A percentile compares a stretch with the other conserved stretches of the same genome.
These are phyloP conservation scores for Didymella segeticola DNA, from an alignment of 2,329 filamentous ascomycete genomes.

Conservation along the genomic window DNA sequence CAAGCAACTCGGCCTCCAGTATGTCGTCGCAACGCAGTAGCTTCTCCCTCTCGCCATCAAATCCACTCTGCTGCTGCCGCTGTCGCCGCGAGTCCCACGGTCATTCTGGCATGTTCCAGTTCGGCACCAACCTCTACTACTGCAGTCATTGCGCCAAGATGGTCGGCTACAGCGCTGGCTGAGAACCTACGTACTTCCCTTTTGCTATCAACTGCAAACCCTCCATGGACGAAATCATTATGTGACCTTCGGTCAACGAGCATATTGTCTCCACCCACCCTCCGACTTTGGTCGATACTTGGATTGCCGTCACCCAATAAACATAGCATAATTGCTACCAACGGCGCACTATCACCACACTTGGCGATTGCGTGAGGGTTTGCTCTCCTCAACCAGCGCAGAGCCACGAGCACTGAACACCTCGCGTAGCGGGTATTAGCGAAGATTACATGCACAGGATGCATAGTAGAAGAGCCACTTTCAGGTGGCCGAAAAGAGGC, in stretches of 20 bases:
- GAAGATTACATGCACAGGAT: not conserved
- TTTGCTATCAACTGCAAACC: not conserved
- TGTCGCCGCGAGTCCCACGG: constrained; percentile 42
- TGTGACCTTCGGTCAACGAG: not conserved
- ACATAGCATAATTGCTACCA: constrained; percentile 14
- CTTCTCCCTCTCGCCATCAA: constrained; percentile 20
- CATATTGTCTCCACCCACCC: not conserved
- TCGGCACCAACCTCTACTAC: constrained; percentile 51
- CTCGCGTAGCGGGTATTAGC: not conserved
- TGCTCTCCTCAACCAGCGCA: not conserved
- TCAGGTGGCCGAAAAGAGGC: not conserved
- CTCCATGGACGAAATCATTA: not conserved
- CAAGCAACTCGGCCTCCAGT: constrained; percentile 20
- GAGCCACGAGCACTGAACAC: not conserved
- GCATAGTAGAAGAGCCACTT: not conserved
- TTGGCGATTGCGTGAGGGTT: not conserved
- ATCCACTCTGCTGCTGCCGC: constrained; percentile 40
- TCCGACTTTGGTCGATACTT: not conserved
- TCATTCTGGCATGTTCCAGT: constrained; percentile 42
- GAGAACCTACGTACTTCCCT: constrained; percentile 17
- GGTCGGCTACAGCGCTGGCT: constrained; percentile 47
- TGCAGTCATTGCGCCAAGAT: constrained; percentile 50
- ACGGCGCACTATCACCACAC: constrained; percentile 3
- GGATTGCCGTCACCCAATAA: not conserved
- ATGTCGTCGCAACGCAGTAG: constrained; percentile 20